Evolutionary conservation across 164 flowering plant genomes (phyloP).

Genomic region (Vitis rupestris): DNA sequence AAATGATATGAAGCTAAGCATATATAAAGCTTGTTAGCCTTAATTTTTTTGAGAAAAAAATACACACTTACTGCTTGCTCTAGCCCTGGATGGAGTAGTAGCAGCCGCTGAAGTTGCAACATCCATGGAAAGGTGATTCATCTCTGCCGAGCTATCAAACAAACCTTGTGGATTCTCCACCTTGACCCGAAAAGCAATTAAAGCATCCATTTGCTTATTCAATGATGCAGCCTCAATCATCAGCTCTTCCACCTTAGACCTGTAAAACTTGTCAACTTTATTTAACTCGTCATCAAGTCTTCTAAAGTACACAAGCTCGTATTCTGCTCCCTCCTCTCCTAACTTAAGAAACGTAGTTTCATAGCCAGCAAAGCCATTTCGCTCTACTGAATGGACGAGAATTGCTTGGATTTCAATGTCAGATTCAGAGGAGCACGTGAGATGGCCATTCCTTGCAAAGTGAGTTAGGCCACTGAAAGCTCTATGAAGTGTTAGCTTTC

Average conservation of each 20-base stretch:
- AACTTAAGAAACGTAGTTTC: conserved; percentile 29
- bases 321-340: conserved; percentile 32
- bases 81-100: conserved; percentile 26
- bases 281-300: conserved; percentile 40
- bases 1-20: too few relatives aligned
- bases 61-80: conserved; percentile 20
- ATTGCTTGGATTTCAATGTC: conserved; percentile 31
- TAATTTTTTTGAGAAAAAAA: too few relatives aligned
- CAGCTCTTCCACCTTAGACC: conserved; percentile 32
- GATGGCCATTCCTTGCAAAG: not conserved
- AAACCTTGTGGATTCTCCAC: conserved; percentile 37
- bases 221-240: conserved; percentile 28
- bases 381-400: conserved; percentile 12
- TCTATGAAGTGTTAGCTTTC: conserved; percentile 33
- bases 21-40: too few relatives aligned
- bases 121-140: conserved; percentile 26
- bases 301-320: conserved; percentile 31
- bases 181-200: conserved; percentile 35
- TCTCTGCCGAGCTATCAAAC: conserved; percentile 24
- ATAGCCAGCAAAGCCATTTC: conserved; percentile 7
- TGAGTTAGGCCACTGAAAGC: conserved; percentile 48
- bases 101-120: conserved; percentile 28
- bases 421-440: not conserved
- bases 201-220: conserved; percentile 41
- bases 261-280: conserved; percentile 31